phyloP scores from a whole-genome alignment of 768 basidiomycete genomes.

The Rhizopogon roseolus region DNA sequence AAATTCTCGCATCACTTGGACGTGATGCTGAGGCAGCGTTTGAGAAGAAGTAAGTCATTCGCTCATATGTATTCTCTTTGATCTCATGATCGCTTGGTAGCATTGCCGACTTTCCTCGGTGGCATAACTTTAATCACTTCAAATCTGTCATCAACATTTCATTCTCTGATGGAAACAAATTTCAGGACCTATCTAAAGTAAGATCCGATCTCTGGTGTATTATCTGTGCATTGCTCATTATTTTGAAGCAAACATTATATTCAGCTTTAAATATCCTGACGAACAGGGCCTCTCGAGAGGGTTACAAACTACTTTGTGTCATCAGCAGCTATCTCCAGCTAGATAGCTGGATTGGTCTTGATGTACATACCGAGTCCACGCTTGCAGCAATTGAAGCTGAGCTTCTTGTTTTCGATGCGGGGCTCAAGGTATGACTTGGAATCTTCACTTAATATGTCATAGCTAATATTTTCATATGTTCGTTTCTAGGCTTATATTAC shows the following conservation, averaged over 20 bases:
- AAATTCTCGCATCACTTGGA: constrained; percentile 11
- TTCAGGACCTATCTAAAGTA: constrained; percentile 33
- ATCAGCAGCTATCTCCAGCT: constrained; percentile 27
- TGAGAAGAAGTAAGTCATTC: constrained; percentile 19
- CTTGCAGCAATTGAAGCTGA: constrained; percentile 14
- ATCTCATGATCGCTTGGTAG: constrained; percentile 13
- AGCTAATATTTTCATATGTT: not conserved
- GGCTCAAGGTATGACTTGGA: constrained; percentile 22
- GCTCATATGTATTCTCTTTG: constrained; percentile 2
- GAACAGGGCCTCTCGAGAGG: constrained; percentile 2
- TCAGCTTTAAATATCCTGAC: not conserved
- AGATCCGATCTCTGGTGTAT: not conserved
- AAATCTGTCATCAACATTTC: constrained; percentile 14
- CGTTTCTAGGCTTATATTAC: not conserved
- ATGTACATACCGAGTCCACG: constrained; percentile 28
- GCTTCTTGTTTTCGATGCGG: constrained; percentile 11
- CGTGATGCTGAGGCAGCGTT: constrained; percentile 4
- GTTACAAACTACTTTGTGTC: constrained; percentile 22
- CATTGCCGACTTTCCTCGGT: constrained; percentile 23
- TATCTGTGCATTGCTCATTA: not conserved
- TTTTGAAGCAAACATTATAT: not conserved
- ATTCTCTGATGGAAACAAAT: constrained; percentile 32
- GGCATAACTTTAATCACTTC: constrained; percentile 32
- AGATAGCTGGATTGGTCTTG: constrained; percentile 22
- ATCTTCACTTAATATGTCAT: constrained; percentile 1